phyloP scores from a whole-genome alignment of 2,329 filamentous ascomycete species.

The Septoria linicola region DNA sequence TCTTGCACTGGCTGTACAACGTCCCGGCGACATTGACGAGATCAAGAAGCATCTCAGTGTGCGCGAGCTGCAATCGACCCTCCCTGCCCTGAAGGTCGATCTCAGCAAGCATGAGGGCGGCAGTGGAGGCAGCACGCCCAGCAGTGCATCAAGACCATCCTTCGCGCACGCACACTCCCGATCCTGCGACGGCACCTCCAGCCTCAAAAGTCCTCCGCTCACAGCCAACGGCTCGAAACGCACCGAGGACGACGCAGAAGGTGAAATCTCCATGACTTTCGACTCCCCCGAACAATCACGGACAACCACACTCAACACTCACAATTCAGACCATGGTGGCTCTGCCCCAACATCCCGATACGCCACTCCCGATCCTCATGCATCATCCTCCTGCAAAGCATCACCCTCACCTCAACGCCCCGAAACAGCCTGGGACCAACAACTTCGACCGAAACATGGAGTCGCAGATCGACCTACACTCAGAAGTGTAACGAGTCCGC shows the following conservation, averaged over 20 bases:
- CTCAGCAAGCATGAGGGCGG: conserved; percentile 14
- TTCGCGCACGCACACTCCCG: conserved; percentile 8
- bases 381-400: conserved; percentile 1
- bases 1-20: conserved; percentile 74
- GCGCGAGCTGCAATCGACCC: conserved; percentile 74
- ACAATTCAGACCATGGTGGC: conserved; percentile 11
- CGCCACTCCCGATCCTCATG: conserved; percentile 10
- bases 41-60: conserved; percentile 61
- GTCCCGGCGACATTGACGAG: conserved; percentile 68
- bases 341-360: conserved; percentile 8
- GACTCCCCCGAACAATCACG: conserved; percentile 34
- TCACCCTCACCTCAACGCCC: conserved; percentile 12
- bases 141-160: conserved; percentile 14
- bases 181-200: conserved; percentile 17
- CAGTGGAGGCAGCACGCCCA: conserved; percentile 10
- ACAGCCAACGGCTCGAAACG: conserved; percentile 19
- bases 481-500: conserved; percentile 33
- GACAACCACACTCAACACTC: conserved; percentile 22
- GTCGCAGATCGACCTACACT: conserved; percentile 20
- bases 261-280: conserved; percentile 52
- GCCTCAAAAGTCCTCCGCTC: not conserved
- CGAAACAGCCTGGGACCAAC: conserved; percentile 11
- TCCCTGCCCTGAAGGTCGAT: conserved; percentile 81
- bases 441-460: conserved; percentile 2
- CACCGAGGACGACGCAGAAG: conserved; percentile 37